Conservation (phyloP, 139 green algal genomes). For the Ettlia oleoabundans region DNA sequence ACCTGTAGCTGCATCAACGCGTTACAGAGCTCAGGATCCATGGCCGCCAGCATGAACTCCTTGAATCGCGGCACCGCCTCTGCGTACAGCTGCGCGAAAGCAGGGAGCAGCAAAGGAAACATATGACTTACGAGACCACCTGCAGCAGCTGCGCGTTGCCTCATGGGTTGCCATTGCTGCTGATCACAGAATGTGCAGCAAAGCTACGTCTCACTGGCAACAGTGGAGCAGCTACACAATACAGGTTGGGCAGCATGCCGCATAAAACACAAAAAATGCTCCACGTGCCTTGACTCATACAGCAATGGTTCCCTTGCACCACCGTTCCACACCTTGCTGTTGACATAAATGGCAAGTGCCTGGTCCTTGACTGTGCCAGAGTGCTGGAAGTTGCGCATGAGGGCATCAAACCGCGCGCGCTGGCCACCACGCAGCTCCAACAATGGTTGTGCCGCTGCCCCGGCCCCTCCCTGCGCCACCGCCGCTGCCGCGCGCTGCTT, state of each 20-base stretch:
- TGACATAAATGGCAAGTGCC: conserved; percentile 57
- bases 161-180: too few relatives aligned
- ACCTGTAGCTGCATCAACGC: conserved; percentile 1
- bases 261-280: neutral
- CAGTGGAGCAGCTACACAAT: too few relatives aligned
- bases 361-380: conserved; percentile 40
- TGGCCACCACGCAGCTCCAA: conserved; percentile 54
- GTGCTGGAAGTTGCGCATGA: conserved; percentile 31
- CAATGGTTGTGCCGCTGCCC: conserved; percentile 22
- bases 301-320: too few relatives aligned
- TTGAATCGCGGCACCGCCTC: conserved; percentile 24
- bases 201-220: too few relatives aligned
- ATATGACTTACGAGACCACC: too few relatives aligned
- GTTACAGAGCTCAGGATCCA: conserved; percentile 32
- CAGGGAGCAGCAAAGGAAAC: neutral
- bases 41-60: conserved; percentile 35
- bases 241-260: too few relatives aligned
- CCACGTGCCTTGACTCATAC: too few relatives aligned
- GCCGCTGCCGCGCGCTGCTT: conserved; percentile 3
- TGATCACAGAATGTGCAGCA: too few relatives aligned
- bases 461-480: too few relatives aligned
- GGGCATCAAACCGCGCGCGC: conserved; percentile 28
- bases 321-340: conserved; percentile 31
- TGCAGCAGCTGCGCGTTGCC: neutral
- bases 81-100: conserved; percentile 41